Base-by-base conservation (phyloP, 345 rosid genomes). In the Dovyalis caffra region DNA sequence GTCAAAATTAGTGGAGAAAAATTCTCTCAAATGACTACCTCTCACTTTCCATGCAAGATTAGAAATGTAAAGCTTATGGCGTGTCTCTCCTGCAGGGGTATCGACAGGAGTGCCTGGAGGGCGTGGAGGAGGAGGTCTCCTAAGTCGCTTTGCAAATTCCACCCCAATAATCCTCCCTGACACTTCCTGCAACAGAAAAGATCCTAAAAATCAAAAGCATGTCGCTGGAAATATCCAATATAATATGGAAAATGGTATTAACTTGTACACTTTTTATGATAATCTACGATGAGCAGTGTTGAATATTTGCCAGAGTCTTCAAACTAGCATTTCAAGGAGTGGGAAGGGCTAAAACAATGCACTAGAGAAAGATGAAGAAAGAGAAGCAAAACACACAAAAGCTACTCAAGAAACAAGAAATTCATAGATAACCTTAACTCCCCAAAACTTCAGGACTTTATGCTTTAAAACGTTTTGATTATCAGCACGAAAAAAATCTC, bases 21-120 rank as follows among this genome's bases (percentile, higher is more conserved):
- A 82, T 74, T 93, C 96, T 78, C 90, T 87, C 71, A 93, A 92
- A 79, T 93, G 90, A 26, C 66, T 85, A 15, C 92, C 78, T 83
- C 98, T 87, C 45, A 83, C 98, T 89, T 93, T 95, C 99, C 99
- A 91, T 71, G 93, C 88, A 51, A 95, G 94, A 81, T 95, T 95
- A 3, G 94, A 90, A 23, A 91, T 85, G 43, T 87, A 93, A 76
- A 95, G 89, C 74, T 91, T 89, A 73, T 92, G 89, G 29, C 71
- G 83, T 0, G 96, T 86, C 80, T 91, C 95, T 34, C 71, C 69
- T 28, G 80, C 28, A 37, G 86, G 81, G 73, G 78, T 76, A 56
- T 69, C 69, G 18, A 79, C 28, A 37, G 86, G 81, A 71, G 80
- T 76, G 57, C 70, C 76, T 4, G 84, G 78, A 26, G 87, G 83